Evolutionary conservation across 202 grass and related monocot genomes (phyloP), one percentile per base, ranked within the genome.

Genomic region (Setaria italica): DNA sequence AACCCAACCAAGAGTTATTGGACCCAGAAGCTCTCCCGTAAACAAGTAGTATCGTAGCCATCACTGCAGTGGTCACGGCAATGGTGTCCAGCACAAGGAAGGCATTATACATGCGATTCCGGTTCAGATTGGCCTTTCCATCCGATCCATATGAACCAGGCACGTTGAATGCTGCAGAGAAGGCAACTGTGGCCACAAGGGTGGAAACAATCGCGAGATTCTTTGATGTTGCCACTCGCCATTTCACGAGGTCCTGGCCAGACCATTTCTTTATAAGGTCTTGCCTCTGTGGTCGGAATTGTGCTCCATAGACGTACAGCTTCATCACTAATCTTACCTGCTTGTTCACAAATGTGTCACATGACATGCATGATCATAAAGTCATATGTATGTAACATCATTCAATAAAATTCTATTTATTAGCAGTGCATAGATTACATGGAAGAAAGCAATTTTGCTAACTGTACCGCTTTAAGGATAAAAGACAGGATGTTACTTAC

Each of bases 111-210:
- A 47, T 46, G 10, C 55, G 54, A 34, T 75, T 78, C 12, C 77
- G 71, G 0, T 34, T 62, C 2, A 91, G 50, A 11, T 60, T 82
- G n/a, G 85, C 76, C 21, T 85, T 88, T 2, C 89, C 85, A 47
- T 88, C 76, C 5, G 80, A 14, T 17, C 77, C 74, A 8, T 87
- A 90, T 30, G 84, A 82, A 30, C 89, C 89, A 17, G 89, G 89
- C 20, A 90, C 65, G 5, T 83, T 90, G 85, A 90, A 87, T 11
- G 89, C 81, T 16, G 88, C 84, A 5, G 84, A 86, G 71, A 90
- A 90, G 14, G 88, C 84, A 1, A 90, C 58, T 1, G 88, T 87
- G 0, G 84, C 88, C 53, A 90, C 80, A 6, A 90, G 88, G 1
- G 70, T 78, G 59, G 88, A 82, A 25, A 90, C 80, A 51, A 90